Evolutionary conservation across 176 grass and related monocot species (phyloP).

Genomic region (Coix lacrymajobi): DNA sequence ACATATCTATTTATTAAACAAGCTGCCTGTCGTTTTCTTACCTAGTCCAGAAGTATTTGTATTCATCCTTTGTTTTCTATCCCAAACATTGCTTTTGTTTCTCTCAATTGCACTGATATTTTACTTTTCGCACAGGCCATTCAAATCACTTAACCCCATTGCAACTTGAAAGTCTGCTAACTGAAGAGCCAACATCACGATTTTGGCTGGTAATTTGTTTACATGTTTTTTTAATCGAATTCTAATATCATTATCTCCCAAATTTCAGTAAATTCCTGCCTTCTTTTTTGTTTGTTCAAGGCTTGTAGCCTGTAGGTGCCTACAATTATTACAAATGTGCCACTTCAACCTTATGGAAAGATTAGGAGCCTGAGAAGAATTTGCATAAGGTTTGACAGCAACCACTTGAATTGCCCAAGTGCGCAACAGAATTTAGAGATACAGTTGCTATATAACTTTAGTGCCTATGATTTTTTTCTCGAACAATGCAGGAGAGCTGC

Average conservation of each 20-base stretch:
- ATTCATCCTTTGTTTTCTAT: slow-evolving; percentile 1
- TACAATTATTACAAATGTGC: neutral
- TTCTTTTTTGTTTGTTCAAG: neutral
- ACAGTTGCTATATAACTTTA: neutral
- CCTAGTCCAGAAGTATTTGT: neutral
- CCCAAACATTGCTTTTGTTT: neutral
- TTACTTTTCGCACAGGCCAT: slow-evolving; percentile 42
- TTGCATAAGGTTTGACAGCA: neutral
- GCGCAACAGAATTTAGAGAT: neutral
- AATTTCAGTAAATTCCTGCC: neutral
- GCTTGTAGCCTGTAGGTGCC: neutral
- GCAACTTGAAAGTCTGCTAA: slow-evolving; percentile 79
- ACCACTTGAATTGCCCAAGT: neutral
- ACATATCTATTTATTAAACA: neutral
- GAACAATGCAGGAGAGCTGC: too few relatives aligned
- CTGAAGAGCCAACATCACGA: slow-evolving; percentile 64
- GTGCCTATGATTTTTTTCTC: neutral
- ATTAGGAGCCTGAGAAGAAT: slow-evolving; percentile 14
- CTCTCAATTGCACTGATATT: slow-evolving; percentile 12
- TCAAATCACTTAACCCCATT: slow-evolving; percentile 84
- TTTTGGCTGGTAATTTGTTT: slow-evolving; percentile 84
- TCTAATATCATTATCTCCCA: slow-evolving; percentile 3
- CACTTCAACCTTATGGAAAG: neutral
- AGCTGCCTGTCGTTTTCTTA: neutral
- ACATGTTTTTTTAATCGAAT: neutral